Percentiles rank a stretch among this genome's conserved stretches.
These are phyloP conservation scores for Fusarium buxicola DNA, from an alignment of 2,329 filamentous ascomycete species.

Conservation along the genomic window DNA sequence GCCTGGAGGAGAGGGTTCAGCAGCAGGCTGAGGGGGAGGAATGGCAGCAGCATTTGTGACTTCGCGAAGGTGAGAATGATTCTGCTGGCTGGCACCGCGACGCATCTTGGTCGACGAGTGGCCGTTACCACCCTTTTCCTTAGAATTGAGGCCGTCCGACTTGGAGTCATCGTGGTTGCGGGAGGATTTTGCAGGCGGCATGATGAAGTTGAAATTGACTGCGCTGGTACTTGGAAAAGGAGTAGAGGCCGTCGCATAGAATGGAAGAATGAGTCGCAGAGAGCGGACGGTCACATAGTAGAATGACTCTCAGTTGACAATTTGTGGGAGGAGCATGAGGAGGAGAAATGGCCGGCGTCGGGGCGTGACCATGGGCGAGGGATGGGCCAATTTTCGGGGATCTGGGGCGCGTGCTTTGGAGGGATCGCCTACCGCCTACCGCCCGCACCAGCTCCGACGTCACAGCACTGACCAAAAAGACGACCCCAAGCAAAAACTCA, in stretches of 20 bases:
- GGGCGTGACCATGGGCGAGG: slow-evolving; percentile 32
- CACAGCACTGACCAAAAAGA: slow-evolving; percentile 23
- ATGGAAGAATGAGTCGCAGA: slow-evolving; percentile 11
- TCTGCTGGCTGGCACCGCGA: slow-evolving; percentile 64
- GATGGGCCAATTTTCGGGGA: slow-evolving; percentile 35
- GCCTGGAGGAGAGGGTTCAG: slow-evolving; percentile 49
- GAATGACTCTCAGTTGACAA: slow-evolving; percentile 9
- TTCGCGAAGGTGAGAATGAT: slow-evolving; percentile 60
- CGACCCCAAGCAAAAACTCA: slow-evolving; percentile 1
- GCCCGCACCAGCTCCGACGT: slow-evolving; percentile 31
- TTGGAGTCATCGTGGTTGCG: slow-evolving; percentile 62
- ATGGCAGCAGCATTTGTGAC: slow-evolving; percentile 55
- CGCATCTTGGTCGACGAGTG: slow-evolving; percentile 66
- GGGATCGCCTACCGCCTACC: slow-evolving; percentile 20
- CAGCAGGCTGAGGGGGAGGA: slow-evolving; percentile 46
- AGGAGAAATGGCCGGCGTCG: slow-evolving; percentile 40
- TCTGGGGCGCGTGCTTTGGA: slow-evolving; percentile 17
- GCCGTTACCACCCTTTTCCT: slow-evolving; percentile 59
- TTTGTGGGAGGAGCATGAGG: slow-evolving; percentile 36
- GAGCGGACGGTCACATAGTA: slow-evolving; percentile 38
- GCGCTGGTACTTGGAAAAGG: not conserved
- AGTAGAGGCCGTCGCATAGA: slow-evolving; percentile 8
- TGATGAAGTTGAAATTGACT: slow-evolving; percentile 39
- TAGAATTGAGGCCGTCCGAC: slow-evolving; percentile 53
- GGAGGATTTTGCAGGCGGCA: slow-evolving; percentile 61